Conservation (phyloP, 768 basidiomycete species). For the Termitomyces sp. region DNA sequence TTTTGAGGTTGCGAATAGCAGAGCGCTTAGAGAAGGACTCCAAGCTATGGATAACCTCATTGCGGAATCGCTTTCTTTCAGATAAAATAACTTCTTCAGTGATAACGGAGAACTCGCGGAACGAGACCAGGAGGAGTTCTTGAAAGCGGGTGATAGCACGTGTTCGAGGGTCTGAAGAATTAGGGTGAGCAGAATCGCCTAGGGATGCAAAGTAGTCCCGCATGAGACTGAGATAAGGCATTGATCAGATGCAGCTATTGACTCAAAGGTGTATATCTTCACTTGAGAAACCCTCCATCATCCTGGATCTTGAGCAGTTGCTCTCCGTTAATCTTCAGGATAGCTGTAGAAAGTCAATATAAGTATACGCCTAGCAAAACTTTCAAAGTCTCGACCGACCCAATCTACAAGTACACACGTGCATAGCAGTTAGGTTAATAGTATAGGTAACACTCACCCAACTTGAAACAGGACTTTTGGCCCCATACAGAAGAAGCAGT, state of each 20-base stretch:
- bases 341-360: slow-evolving; percentile 49
- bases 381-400: slow-evolving; percentile 47
- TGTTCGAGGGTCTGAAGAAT: slow-evolving; percentile 80
- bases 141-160: slow-evolving; percentile 97
- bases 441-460: slow-evolving; percentile 51
- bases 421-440: slow-evolving; percentile 4
- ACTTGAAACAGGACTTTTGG: slow-evolving; percentile 99
- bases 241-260: background rate
- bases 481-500: slow-evolving; percentile 99
- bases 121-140: slow-evolving; percentile 92
- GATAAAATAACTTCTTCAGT: slow-evolving; percentile 89
- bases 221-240: slow-evolving; percentile 55
- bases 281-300: slow-evolving; percentile 96
- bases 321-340: slow-evolving; percentile 96
- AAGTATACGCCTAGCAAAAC: background rate
- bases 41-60: slow-evolving; percentile 87
- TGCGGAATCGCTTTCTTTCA: slow-evolving; percentile 81
- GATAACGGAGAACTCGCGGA: slow-evolving; percentile 95
- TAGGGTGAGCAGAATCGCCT: slow-evolving; percentile 90
- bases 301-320: slow-evolving; percentile 89
- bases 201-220: slow-evolving; percentile 91
- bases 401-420: slow-evolving; percentile 1
- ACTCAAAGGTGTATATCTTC: slow-evolving; percentile 15
- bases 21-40: slow-evolving; percentile 93
- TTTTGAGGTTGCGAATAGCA: slow-evolving; percentile 81